phyloP scores from a whole-genome alignment of 352 stramenopile genomes.

The Pilasporangium apinafurcum region DNA sequence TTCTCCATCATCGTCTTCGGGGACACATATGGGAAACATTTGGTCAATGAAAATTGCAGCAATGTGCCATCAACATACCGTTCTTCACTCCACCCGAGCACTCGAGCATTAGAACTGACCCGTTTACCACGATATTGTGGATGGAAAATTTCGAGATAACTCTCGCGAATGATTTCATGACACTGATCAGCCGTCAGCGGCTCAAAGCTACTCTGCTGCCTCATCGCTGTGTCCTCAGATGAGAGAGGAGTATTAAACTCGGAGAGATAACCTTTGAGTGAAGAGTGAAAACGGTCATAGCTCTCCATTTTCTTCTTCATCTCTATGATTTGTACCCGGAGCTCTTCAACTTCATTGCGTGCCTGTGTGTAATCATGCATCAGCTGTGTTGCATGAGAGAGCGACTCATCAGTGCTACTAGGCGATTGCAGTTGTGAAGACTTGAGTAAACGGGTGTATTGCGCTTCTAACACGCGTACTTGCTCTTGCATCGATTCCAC shows the following conservation, averaged over 20 bases:
- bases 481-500: conserved; percentile 36
- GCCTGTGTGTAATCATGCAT: conserved; percentile 22
- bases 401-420: too few relatives aligned
- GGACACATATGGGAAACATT: conserved; percentile 19
- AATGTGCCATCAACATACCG: conserved; percentile 41
- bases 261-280: conserved; percentile 21
- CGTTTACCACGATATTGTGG: conserved; percentile 25
- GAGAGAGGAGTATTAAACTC: conserved; percentile 16
- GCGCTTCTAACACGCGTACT: conserved; percentile 19
- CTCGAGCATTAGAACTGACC: conserved; percentile 31
- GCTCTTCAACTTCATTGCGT: conserved; percentile 18
- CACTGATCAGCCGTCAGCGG: conserved; percentile 20
- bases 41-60: conserved; percentile 37
- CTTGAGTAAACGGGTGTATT: too few relatives aligned
- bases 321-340: conserved; percentile 23
- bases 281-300: conserved; percentile 34
- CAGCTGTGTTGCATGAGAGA: too few relatives aligned
- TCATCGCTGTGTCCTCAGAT: not conserved
- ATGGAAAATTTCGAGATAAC: conserved; percentile 43
- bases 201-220: conserved; percentile 2
- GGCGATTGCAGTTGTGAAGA: too few relatives aligned
- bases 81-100: conserved; percentile 43
- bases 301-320: conserved; percentile 26
- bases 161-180: conserved; percentile 42
- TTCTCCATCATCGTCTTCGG: conserved; percentile 30